A percentile compares a stretch with the other conserved stretches of the same genome.
These are phyloP conservation scores for Saturnispora dispora DNA, from an alignment of 805 yeast genomes.

Conservation along the genomic window DNA sequence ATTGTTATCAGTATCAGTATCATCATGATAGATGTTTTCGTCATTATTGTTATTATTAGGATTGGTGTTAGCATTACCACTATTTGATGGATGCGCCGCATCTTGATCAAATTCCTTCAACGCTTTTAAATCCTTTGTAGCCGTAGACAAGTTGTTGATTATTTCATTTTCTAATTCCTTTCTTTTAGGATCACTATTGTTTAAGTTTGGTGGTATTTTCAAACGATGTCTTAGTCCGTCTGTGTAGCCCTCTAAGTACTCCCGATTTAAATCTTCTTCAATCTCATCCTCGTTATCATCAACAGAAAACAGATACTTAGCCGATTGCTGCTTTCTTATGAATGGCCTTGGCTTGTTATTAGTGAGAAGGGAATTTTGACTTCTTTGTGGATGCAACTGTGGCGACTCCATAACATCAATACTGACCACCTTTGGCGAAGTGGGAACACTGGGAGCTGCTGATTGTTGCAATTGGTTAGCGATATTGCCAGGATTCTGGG, in stretches of 20 bases:
- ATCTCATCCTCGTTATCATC: constrained; percentile 76
- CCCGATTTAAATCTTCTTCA: constrained; percentile 47
- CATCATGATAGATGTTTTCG: neutral
- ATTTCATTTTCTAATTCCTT: constrained; percentile 25
- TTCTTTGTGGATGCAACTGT: constrained; percentile 9
- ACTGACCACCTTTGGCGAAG: constrained; percentile 10
- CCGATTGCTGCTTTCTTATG: constrained; percentile 22
- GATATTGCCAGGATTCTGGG: neutral
- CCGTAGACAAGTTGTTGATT: constrained; percentile 16
- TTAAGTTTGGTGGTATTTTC: constrained; percentile 26
- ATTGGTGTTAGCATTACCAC: neutral
- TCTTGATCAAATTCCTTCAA: constrained; percentile 26
- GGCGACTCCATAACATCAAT: constrained; percentile 10
- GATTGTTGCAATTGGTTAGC: neutral
- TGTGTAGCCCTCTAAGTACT: constrained; percentile 62
- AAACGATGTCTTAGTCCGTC: constrained; percentile 54
- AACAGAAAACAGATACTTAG: constrained; percentile 52
- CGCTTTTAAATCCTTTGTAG: constrained; percentile 20
- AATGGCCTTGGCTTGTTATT: constrained; percentile 17
- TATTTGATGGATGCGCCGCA: constrained; percentile 12
- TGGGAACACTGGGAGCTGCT: constrained; percentile 7
- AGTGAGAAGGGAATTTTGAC: neutral
- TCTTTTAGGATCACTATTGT: constrained; percentile 11
- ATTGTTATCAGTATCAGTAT: neutral
- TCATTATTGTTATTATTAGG: neutral